Evolutionary conservation across 2,329 filamentous ascomycete species (phyloP), one percentile per base, ranked within the genome.

Genomic region (Colletotrichum sp.): DNA sequence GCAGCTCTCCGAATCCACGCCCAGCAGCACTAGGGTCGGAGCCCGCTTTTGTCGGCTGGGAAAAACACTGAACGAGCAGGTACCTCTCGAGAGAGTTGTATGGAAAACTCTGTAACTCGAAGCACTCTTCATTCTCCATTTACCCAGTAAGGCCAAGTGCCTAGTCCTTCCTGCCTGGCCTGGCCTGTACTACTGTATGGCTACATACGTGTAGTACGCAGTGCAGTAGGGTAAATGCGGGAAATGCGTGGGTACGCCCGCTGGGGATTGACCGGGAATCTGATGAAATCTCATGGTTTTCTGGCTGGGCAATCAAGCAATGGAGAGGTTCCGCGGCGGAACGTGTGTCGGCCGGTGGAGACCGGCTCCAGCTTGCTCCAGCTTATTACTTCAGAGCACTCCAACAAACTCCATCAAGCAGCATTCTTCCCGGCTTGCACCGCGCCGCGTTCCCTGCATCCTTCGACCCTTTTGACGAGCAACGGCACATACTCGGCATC

Each of bases 291-390:
- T 52, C 43, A 52, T 52, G 43, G 18, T 55, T 63, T 57, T 60
- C 39, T 36, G n/a, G 55, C 57, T 59, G 59, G 34, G 57, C 55
- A 67, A 48, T 30, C 67, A 67, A 48, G 30, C 67, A 71, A 75
- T 75, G 69, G 63, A 75, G 55, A 72, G 52, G 59, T 75, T 75
- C 70, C 70, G 73, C 64, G 43, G 73, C 57, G 73, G 73, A 64
- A 75, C 64, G 57, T 73, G 64, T 72, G 68, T 72, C 73, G 57
- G n/a, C 16, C 24, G 39, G 73, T 75, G 70, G 73, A 68, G 39
- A 71, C 32, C 26, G 36, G 65, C 69, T 72, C 70, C 70, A 61
- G 70, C 69, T n/a, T 64, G 28, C 28, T 30, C 28, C 28, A 61
- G 70, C 69, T 24, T 64, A 48, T 68, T 72, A 30, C 21, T 69